phyloP scores from a whole-genome alignment of 2,329 filamentous ascomycete species.

The Nemania serpens region DNA sequence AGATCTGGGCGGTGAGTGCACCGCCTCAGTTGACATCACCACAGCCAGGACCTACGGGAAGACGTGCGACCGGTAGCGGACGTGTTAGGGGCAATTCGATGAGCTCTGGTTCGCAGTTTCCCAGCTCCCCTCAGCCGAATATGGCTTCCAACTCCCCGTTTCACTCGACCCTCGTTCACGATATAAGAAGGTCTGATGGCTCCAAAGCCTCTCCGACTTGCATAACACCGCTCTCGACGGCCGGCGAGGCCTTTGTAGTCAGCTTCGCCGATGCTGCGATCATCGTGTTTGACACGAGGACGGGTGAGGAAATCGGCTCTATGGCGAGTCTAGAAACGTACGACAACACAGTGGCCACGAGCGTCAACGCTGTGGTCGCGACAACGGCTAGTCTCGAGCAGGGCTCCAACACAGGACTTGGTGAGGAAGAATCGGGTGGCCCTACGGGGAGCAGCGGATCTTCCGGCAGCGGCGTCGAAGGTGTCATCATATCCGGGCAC shows the following conservation, averaged over 20 bases:
- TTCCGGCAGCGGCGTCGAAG: slow-evolving; percentile 81
- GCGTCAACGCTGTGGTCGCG: slow-evolving; percentile 89
- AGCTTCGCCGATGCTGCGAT: slow-evolving; percentile 90
- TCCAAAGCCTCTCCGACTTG: slow-evolving; percentile 79
- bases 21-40: slow-evolving; percentile 86
- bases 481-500: slow-evolving; percentile 93
- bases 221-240: slow-evolving; percentile 83
- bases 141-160: slow-evolving; percentile 85
- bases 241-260: slow-evolving; percentile 88
- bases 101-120: slow-evolving; percentile 90
- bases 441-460: slow-evolving; percentile 73
- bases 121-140: slow-evolving; percentile 86
- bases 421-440: slow-evolving; percentile 76
- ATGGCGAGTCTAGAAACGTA: slow-evolving; percentile 97
- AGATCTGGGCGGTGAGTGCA: slow-evolving; percentile 92
- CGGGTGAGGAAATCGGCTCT: slow-evolving; percentile 85
- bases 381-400: slow-evolving; percentile 84
- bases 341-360: slow-evolving; percentile 76
- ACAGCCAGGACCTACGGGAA: slow-evolving; percentile 64
- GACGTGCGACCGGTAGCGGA: slow-evolving; percentile 65
- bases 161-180: slow-evolving; percentile 84
- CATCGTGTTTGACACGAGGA: slow-evolving; percentile 88
- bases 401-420: slow-evolving; percentile 59
- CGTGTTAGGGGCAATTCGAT: slow-evolving; percentile 89
- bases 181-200: slow-evolving; percentile 72